phyloP scores from a whole-genome alignment of 345 rosid genomes.

The Eucalyptus erythrocorys region DNA sequence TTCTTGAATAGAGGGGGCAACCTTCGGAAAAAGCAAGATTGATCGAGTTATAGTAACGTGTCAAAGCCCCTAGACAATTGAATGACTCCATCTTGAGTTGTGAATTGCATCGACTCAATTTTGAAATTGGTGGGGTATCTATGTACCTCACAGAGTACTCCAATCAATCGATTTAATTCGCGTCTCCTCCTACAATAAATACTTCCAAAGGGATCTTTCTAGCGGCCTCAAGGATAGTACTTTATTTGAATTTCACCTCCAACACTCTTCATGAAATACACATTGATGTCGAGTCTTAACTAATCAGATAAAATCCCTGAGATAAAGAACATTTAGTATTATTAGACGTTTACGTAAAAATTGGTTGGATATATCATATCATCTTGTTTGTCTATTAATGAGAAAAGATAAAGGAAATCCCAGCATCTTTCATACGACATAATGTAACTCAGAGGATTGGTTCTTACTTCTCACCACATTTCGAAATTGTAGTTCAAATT shows the following conservation, averaged over 20 bases:
- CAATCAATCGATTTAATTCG: neutral
- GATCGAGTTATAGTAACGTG: neutral
- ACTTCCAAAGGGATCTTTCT: neutral
- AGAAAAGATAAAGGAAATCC: neutral
- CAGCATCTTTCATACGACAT: neutral
- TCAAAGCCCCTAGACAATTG: neutral
- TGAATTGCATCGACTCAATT: neutral
- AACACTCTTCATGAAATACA: neutral
- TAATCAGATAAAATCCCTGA: rapidly evolving
- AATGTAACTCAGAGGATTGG: neutral
- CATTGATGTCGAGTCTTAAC: neutral
- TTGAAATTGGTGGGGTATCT: neutral
- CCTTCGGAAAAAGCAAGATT: neutral
- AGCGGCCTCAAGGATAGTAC: too few species aligned
- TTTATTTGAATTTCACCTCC: neutral
- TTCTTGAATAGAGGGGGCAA: neutral
- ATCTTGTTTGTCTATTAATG: neutral
- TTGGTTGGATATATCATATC: neutral
- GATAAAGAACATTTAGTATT: neutral
- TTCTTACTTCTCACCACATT: neutral
- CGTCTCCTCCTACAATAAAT: neutral
- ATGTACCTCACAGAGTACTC: neutral
- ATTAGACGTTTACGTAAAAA: neutral
- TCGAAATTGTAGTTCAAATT: neutral
- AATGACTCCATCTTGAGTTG: neutral